Percentiles rank a stretch among this genome's conserved stretches.
phyloP scores from a whole-genome alignment of 2,329 filamentous ascomycete species.

The Arthrobotrys sphaeroides region DNA sequence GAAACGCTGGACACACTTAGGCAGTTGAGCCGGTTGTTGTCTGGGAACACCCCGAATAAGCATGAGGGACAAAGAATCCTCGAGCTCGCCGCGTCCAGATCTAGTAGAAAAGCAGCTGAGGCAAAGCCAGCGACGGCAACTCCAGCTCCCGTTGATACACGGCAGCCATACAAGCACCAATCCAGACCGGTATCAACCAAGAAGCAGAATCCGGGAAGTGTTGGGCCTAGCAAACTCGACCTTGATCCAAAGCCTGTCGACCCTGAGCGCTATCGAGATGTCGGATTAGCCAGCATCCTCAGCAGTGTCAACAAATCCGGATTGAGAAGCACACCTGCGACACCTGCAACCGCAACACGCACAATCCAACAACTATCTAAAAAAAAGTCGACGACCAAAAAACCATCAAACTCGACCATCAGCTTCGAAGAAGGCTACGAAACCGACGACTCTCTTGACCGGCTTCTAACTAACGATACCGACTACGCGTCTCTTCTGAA shows the following conservation, averaged over 20 bases:
- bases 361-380: constrained; percentile 1
- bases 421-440: constrained; percentile 51
- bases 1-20: constrained; percentile 48
- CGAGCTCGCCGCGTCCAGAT: constrained; percentile 19
- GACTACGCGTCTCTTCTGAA: constrained; percentile 44
- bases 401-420: constrained; percentile 29
- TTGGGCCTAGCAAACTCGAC: constrained; percentile 1
- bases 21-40: constrained; percentile 44
- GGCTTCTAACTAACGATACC: constrained; percentile 42
- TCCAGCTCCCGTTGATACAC: not conserved
- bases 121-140: not conserved
- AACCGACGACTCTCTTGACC: constrained; percentile 50
- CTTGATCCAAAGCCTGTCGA: constrained; percentile 8
- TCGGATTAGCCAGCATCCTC: constrained; percentile 5
- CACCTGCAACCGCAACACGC: not conserved
- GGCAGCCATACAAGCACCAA: constrained; percentile 41
- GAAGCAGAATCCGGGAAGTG: not conserved
- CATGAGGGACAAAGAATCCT: constrained; percentile 20
- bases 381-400: constrained; percentile 1
- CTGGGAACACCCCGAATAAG: constrained; percentile 37
- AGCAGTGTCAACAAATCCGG: not conserved
- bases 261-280: not conserved
- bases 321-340: not conserved
- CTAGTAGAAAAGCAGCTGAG: constrained; percentile 12
- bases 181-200: constrained; percentile 12